Percentiles rank a stretch among this genome's conserved stretches.
These are phyloP conservation scores for Suhomyces taliae DNA, from an alignment of 1,139 yeast species.

Conservation along the genomic window DNA sequence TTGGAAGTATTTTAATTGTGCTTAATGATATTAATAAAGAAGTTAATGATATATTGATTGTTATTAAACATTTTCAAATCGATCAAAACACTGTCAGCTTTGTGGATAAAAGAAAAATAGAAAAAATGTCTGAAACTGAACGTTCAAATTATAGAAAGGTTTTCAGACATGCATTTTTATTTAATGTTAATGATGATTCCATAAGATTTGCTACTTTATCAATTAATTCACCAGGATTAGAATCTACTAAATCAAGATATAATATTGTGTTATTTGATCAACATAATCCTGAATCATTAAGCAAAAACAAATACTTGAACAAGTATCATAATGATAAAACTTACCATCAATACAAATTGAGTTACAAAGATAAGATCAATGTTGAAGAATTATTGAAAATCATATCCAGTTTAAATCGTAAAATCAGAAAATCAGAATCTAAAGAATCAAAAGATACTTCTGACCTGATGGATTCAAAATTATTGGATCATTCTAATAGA, in stretches of 20 bases:
- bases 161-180: conserved; percentile 23
- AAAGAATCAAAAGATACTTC: background rate
- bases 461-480: background rate
- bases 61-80: conserved; percentile 31
- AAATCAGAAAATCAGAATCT: conserved; percentile 1
- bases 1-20: conserved; percentile 27
- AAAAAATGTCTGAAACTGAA: conserved; percentile 14
- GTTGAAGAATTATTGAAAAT: conserved; percentile 27
- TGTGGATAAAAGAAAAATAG: conserved; percentile 24
- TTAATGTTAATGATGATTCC: conserved; percentile 15
- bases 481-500: conserved; percentile 4
- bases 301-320: conserved; percentile 8
- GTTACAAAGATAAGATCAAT: conserved; percentile 31
- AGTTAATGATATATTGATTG: conserved; percentile 39
- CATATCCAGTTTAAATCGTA: conserved; percentile 20
- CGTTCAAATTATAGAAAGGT: conserved; percentile 15
- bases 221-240: conserved; percentile 30
- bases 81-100: conserved; percentile 28
- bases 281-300: conserved; percentile 15
- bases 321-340: conserved; percentile 24
- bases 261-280: conserved; percentile 26
- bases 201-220: conserved; percentile 22
- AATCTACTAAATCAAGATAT: conserved; percentile 28
- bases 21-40: conserved; percentile 31
- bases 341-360: conserved; percentile 25